Evolutionary conservation across 2,329 filamentous ascomycete species (phyloP).

Genomic region (Monilinia fructigena): DNA sequence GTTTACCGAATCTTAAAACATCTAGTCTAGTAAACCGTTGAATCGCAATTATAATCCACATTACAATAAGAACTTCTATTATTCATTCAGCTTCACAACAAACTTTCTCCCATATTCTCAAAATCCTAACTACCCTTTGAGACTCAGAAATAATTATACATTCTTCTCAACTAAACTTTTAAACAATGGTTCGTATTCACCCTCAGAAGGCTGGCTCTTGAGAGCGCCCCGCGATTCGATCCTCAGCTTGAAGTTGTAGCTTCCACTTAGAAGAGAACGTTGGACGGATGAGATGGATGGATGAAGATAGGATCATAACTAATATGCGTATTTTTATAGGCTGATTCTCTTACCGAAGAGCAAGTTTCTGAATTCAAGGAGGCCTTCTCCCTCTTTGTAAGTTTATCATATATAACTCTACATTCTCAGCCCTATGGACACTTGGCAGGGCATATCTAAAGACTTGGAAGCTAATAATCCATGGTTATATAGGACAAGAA

Average conservation of each 20-base stretch:
- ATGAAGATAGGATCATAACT: constrained; percentile 12
- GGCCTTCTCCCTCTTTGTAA: constrained; percentile 99
- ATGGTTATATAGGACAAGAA: constrained; percentile 69
- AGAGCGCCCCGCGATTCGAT: constrained; percentile 8
- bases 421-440: constrained; percentile 27
- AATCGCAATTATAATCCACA: constrained; percentile 16
- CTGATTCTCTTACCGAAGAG: constrained; percentile 98
- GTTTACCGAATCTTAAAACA: constrained; percentile 7
- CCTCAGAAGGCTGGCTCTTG: background rate
- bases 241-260: background rate
- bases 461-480: constrained; percentile 35
- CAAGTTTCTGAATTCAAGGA: constrained; percentile 99
- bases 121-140: constrained; percentile 1
- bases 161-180: background rate
- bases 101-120: constrained; percentile 1
- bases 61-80: constrained; percentile 4
- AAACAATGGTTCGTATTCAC: background rate
- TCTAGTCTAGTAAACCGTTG: constrained; percentile 3
- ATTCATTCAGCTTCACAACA: too few relatives aligned
- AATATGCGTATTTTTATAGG: constrained; percentile 52
- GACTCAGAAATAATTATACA: background rate
- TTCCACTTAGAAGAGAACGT: background rate
- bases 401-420: constrained; percentile 44
- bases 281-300: background rate
- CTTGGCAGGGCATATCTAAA: constrained; percentile 25